Base-by-base conservation (phyloP, 495 filamentous ascomycete genomes). In the Penicillium maclennaniae region DNA sequence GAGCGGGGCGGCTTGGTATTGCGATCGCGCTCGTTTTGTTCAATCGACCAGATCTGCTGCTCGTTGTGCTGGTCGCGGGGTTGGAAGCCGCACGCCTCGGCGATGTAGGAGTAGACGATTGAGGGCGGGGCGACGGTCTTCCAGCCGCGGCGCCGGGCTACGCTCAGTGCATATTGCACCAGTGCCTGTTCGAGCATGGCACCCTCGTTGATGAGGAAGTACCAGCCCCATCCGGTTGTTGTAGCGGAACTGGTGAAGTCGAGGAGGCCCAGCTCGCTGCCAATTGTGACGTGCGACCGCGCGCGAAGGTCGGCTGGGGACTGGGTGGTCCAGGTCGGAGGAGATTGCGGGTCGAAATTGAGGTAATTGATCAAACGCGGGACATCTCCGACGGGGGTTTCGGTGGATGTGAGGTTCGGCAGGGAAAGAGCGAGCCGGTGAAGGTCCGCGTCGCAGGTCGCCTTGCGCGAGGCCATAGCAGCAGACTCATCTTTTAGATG, bases 171-270 rank as follows among this genome's bases (percentile, higher is more conserved):
- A 69, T 95, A 96, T 58, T 86, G 83, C n/a, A 97, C 69, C 0
- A 98, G 80, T 0, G 93, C 93, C 64, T 96, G 92, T 66, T 97
- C 93, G 2, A 98, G 79, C 67, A 93, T 79, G 0, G 91, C 92
- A 7, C 84, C 91, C 55, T 95, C 92, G 69, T 95, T 88, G 28
- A 85, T 78, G 0, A 98, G 83, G 68, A 87, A 96, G 70, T 98
- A 98, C 90, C 91, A 98, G 0, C 93, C 93, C 92, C 92, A 97
- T 15, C 93, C 93, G 31, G 84, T 88, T 17, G 88, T 84, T 8
- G 81, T 85, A 17, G 83, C 85, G 3, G 91, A 89, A 47, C 76
- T 82, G 10, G 84, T 76, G 62, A 98, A 97, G 70, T 98, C 95
- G 43, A 98, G 73, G 1, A 97, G 74, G 19, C 83, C 79, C 0